Evolutionary conservation across 2,329 filamentous ascomycete species (phyloP), one percentile per base, ranked within the genome.

Genomic region (Penicillium rolfsii): DNA sequence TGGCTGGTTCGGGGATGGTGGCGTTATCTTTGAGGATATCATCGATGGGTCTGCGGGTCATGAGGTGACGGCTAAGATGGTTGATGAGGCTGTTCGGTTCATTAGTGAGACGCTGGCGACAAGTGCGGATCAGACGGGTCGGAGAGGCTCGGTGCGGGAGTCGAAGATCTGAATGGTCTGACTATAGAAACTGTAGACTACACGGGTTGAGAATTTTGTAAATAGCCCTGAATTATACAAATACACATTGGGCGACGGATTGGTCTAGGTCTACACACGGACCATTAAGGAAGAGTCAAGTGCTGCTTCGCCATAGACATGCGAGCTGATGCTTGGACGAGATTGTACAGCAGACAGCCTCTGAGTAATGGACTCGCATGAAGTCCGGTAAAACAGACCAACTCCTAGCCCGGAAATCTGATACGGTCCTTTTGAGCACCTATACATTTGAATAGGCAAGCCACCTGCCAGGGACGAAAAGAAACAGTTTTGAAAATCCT

Each of bases 11-110:
- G 78, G 80, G 2, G 82, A 85, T 52, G 76, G 82, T 14, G 79
- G 77, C 1, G 74, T 87, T 3, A 73, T 74, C n/a, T 74, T 89
- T 12, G 82, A 86, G 63, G 85, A 88, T 68, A 74, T 85, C 5
- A 74, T 87, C 40, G 86, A 85, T 66, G 79, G 84, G 4, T 80
- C 79, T 6, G 84, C 83, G 1, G 84, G 83, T 0, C 87, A 89
- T 71, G 84, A 87, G 45, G 84, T 87, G 60, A 85, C 84, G 1
- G 74, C 77, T 0, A 73, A 71, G 8, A 88, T 89, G 86, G 78
- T 83, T 19, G 76, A 80, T 36, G 81, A 84, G 63, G 83, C 85
- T 16, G 77, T 85, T 46, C 76, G 78, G 0, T 88, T 86, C 73
- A 77, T 88, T 36, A 71, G 73, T 33, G 76, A 80, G 36, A 76